phyloP scores from a whole-genome alignment of 768 basidiomycete genomes.

The Macrolepiota fuliginosa region DNA sequence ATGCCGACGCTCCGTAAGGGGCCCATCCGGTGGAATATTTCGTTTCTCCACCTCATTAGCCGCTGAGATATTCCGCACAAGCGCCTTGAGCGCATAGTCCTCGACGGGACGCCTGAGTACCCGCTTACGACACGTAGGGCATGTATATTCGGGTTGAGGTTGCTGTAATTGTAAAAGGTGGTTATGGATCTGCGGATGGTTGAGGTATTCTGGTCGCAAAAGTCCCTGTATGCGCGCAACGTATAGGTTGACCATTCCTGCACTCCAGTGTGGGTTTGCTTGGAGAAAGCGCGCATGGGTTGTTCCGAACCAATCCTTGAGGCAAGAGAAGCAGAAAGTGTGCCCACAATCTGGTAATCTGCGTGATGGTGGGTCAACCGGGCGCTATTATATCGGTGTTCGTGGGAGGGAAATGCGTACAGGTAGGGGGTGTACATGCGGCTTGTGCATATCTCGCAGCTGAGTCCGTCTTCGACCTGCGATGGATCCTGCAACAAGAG shows the following conservation, averaged over 20 bases:
- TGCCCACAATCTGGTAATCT: constrained; percentile 71
- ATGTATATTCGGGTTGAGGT: constrained; percentile 55
- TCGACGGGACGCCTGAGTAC: constrained; percentile 54
- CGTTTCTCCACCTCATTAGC: constrained; percentile 39
- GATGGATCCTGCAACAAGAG: constrained; percentile 31
- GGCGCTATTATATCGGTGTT: background rate
- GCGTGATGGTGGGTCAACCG: constrained; percentile 4
- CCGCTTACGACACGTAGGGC: constrained; percentile 60
- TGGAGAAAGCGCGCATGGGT: constrained; percentile 47
- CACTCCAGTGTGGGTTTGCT: constrained; percentile 42
- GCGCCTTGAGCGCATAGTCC: constrained; percentile 56
- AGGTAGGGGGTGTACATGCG: constrained; percentile 67
- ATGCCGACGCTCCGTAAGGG: constrained; percentile 13
- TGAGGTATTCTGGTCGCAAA: constrained; percentile 7
- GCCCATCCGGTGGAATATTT: constrained; percentile 30
- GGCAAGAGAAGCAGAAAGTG: constrained; percentile 61
- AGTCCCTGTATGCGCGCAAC: constrained; percentile 11
- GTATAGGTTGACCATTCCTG: constrained; percentile 18
- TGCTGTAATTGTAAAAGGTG: constrained; percentile 26
- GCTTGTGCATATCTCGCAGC: constrained; percentile 63
- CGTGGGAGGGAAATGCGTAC: constrained; percentile 35
- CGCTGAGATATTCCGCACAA: constrained; percentile 49
- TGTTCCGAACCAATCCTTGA: constrained; percentile 53
- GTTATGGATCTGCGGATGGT: constrained; percentile 25
- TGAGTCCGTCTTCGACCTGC: constrained; percentile 50